Base-by-base conservation (phyloP, 345 rosid species). In the Pistacia integerrima region DNA sequence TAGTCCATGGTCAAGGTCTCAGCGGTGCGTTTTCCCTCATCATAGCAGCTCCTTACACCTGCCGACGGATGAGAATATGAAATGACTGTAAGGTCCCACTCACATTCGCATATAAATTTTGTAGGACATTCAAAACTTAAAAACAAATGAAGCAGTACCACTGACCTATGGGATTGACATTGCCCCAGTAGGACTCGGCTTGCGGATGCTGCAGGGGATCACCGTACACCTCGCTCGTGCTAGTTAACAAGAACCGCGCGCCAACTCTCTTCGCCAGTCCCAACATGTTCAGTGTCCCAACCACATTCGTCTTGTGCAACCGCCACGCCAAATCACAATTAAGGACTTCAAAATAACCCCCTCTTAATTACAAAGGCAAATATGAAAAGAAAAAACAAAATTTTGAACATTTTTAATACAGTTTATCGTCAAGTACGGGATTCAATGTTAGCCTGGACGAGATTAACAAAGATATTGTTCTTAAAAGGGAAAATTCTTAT, bases 161-260 rank as follows among this genome's bases (percentile, higher is more conserved):
- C 67, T 79, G 74, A 91, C 97, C 96, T 8, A 93, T 93, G 59
- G 97, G 97, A 69, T 93, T 93, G 80, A 90, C 97, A 66, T 93
- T 93, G 38, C 96, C 97, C 96, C 96, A 93, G 80, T 93, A 93
- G 70, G 94, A 90, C 87, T 93, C 96, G 8, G 81, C 86, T 81
- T 93, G 97, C 17, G 97, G 97, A 67, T 93, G 96, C 82, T 93
- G 93, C 2, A 93, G 81, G 64, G 96, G 96, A 79, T 93, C 97
- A 14, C 97, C 97, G 44, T 91, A 93, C n/a, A 93, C 96, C 80
- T 93, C 97, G 69, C 97, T 93, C n/a, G 96, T 93, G 80, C 97
- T 93, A n/a, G 97, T 93, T 14, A 93, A 80, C 69, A 93, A 75
- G 86, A 93, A 93, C 20, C 97, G 84, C 0, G 97, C 97, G 38